phyloP scores from a whole-genome alignment of 2,329 filamentous ascomycete species.

The Scopulariopsis brevicaulis region DNA sequence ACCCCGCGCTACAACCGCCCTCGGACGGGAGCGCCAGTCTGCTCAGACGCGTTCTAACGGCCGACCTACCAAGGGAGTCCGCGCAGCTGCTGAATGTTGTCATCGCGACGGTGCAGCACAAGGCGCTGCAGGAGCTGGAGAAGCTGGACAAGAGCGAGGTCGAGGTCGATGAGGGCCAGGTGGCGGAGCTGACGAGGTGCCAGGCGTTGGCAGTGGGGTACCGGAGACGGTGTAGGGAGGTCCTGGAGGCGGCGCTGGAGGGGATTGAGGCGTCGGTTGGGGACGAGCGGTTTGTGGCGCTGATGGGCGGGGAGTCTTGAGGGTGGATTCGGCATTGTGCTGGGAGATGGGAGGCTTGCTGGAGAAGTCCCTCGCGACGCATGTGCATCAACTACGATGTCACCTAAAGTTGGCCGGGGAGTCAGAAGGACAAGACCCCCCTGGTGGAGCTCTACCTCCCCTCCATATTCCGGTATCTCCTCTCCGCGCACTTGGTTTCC shows the following conservation, averaged over 20 bases:
- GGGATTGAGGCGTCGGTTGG: conserved; percentile 14
- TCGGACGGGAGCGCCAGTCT: conserved; percentile 9
- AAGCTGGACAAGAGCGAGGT: conserved; percentile 33
- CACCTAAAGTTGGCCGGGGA: too few species aligned
- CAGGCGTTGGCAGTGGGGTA: conserved; percentile 38
- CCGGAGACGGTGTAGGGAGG: conserved; percentile 32
- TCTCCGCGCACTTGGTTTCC: too few species aligned
- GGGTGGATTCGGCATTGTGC: neutral
- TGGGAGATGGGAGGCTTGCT: too few species aligned
- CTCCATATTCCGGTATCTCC: too few species aligned
- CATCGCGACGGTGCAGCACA: conserved; percentile 28
- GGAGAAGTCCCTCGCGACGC: too few species aligned
- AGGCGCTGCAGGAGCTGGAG: conserved; percentile 29
- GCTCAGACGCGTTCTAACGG: conserved; percentile 5
- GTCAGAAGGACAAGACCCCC: too few species aligned
- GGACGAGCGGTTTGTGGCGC: neutral
- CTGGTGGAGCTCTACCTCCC: too few species aligned
- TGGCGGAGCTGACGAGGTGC: conserved; percentile 24
- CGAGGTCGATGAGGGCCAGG: conserved; percentile 26
- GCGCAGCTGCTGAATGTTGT: conserved; percentile 19
- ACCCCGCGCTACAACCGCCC: conserved; percentile 1
- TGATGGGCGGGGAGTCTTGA: conserved; percentile 19
- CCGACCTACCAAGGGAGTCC: conserved; percentile 13
- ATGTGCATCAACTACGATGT: too few species aligned
- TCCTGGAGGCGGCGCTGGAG: conserved; percentile 33